These are phyloP conservation scores for Mortierella sp. DNA, from an alignment of 371 early-diverging fungal genomes.

Conservation along the genomic window DNA sequence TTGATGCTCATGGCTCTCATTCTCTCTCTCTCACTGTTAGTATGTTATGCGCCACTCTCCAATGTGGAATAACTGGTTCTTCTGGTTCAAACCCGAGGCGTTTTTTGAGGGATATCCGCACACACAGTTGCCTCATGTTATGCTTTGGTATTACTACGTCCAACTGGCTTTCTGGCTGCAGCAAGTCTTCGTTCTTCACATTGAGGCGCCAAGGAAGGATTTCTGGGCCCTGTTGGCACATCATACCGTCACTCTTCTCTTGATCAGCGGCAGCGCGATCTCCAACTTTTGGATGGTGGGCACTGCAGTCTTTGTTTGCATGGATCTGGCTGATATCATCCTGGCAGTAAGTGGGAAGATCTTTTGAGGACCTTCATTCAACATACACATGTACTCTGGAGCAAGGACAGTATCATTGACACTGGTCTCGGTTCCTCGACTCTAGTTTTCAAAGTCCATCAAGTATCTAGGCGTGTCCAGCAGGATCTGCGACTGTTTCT, in stretches of 20 bases:
- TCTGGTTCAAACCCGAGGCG: conserved; percentile 74
- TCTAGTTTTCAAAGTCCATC: conserved; percentile 68
- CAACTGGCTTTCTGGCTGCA: conserved; percentile 82
- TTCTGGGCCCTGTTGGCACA: conserved; percentile 75
- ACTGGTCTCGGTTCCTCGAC: too few relatives aligned
- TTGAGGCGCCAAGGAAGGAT: conserved; percentile 81
- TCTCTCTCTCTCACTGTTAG: conserved; percentile 36
- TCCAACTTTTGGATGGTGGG: conserved; percentile 82
- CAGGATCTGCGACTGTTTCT: conserved; percentile 66
- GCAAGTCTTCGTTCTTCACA: conserved; percentile 76
- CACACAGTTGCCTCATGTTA: conserved; percentile 60
- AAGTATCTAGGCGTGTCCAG: conserved; percentile 62
- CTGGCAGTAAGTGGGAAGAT: conserved; percentile 70
- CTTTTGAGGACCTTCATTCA: too few relatives aligned
- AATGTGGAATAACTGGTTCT: conserved; percentile 67
- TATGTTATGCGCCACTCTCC: conserved; percentile 71
- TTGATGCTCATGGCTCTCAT: too few relatives aligned
- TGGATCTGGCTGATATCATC: conserved; percentile 84
- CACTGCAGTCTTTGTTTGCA: conserved; percentile 78
- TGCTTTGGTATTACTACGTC: conserved; percentile 78
- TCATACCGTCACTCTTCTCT: conserved; percentile 76
- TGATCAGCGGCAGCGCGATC: conserved; percentile 71
- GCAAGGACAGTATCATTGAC: too few relatives aligned
- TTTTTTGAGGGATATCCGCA: conserved; percentile 77
- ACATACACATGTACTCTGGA: too few relatives aligned